A percentile compares a stretch with the other conserved stretches of the same genome.
These are phyloP conservation scores for Pythium plurisporium DNA, from an alignment of 352 stramenopile species.

Conservation along the genomic window DNA sequence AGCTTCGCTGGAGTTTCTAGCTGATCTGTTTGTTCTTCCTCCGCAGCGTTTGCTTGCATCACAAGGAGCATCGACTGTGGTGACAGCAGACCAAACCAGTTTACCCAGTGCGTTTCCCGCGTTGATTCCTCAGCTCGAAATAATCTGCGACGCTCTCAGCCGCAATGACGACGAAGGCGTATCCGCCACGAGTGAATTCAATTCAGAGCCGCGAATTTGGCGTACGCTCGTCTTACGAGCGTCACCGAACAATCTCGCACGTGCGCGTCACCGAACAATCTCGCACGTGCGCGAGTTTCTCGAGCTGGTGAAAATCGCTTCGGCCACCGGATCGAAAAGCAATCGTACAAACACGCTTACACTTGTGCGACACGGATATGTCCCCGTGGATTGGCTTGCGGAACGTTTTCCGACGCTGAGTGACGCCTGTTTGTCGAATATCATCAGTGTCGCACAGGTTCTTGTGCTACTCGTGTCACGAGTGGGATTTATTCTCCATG, in stretches of 20 bases:
- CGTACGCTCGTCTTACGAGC: too few species aligned
- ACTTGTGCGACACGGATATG: constrained; percentile 9
- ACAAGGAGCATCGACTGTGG: too few species aligned
- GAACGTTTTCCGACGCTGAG: neutral
- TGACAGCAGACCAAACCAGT: neutral
- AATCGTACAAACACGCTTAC: neutral
- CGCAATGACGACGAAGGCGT: too few species aligned
- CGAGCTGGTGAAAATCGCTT: neutral
- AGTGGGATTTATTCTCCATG: constrained; percentile 11
- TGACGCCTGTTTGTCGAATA: constrained; percentile 3
- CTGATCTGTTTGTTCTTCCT: constrained; percentile 6
- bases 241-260: too few species aligned
- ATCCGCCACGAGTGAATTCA: too few species aligned
- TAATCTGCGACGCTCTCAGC: neutral
- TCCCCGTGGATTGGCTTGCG: constrained; percentile 9
- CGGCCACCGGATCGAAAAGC: neutral
- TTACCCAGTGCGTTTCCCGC: neutral
- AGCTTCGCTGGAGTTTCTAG: constrained; percentile 10
- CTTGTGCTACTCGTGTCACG: constrained; percentile 17
- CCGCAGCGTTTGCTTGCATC: too few species aligned
- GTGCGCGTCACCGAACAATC: neutral
- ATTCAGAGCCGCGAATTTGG: too few species aligned
- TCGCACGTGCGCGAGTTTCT: neutral
- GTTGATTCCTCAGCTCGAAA: neutral
- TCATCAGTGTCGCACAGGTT: constrained; percentile 15